Evolutionary conservation across 2,329 filamentous ascomycete genomes (phyloP), one percentile per base, ranked within the genome.

Genomic region (Coniochaeta sp.): DNA sequence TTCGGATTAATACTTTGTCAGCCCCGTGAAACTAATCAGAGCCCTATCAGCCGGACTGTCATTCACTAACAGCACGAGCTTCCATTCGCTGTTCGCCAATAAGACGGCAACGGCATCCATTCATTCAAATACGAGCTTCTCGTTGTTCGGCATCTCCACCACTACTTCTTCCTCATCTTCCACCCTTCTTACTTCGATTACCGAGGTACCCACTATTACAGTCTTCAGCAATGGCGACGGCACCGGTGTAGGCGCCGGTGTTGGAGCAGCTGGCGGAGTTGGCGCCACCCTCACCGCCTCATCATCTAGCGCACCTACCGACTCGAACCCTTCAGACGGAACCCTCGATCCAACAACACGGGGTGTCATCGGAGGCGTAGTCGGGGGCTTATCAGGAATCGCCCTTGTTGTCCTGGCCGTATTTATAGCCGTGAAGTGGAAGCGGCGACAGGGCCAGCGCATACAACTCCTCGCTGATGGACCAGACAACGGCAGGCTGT

Each of bases 371-470:
- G n/a, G 38, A 6, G 38, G 38, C 26, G 77, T 83, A 1, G 69
- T 83, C 16, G 80, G 80, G 20, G 72, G 77, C 35, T 63, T 86
- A 28, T 81, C 82, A 14, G 82, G 81, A 16, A 64, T 79, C 1
- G 81, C 80, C 12, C 68, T 85, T 45, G 62, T 86, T 48, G 65
- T 80, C 4, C 62, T 84, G 4, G 62, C 83, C 18, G 63, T 81
- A 6, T 64, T 85, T 52, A 68, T 78, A 53, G 58, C 77, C n/a
- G 60, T 85, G 40, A 72, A 73, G 57, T 81, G 78, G 70, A 82
- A 74, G 70, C 83, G 76, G 52, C 71, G 71, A 52, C 53, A 57
- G 10, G 58, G 63, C 30, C 65, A 69, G 6, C 71, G 67, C 42
- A 66, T 71, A 57, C 60, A 69, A n/a, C 65, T 77, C 28, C 66